A percentile compares a stretch with the other conserved stretches of the same genome.
These are phyloP conservation scores for Typha latifolia DNA, from an alignment of 176 grass and related monocot genomes.

Conservation along the genomic window DNA sequence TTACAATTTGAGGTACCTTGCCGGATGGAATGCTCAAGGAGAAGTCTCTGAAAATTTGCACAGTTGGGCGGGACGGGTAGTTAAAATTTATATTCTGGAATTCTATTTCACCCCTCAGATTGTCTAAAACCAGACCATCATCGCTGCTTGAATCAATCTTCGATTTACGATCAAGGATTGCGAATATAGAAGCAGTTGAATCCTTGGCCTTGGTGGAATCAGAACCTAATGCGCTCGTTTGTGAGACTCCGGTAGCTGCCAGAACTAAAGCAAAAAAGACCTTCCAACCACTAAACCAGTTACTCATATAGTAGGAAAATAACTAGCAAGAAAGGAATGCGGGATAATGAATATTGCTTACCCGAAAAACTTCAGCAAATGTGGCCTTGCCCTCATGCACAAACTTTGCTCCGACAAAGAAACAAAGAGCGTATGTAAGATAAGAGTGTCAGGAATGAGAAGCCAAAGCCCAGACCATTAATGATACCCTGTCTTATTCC, in stretches of 20 bases:
- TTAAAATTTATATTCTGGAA: slow-evolving; percentile 61
- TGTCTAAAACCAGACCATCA: slow-evolving; percentile 36
- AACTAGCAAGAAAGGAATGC: background rate
- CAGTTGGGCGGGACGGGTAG: slow-evolving; percentile 53
- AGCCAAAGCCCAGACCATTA: slow-evolving; percentile 66
- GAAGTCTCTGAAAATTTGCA: slow-evolving; percentile 64
- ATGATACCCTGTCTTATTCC: slow-evolving; percentile 50
- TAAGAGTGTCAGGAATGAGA: slow-evolving; percentile 61
- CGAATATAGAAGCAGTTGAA: slow-evolving; percentile 62
- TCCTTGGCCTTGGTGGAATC: slow-evolving; percentile 71
- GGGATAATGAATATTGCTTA: slow-evolving; percentile 17
- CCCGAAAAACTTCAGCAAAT: slow-evolving; percentile 59
- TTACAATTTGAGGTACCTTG: slow-evolving; percentile 40
- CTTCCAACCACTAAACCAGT: slow-evolving; percentile 16
- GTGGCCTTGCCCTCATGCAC: slow-evolving; percentile 31
- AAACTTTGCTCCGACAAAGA: slow-evolving; percentile 66
- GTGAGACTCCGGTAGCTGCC: slow-evolving; percentile 54
- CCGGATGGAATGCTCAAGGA: slow-evolving; percentile 48
- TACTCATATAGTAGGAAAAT: too few relatives aligned
- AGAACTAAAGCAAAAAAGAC: slow-evolving; percentile 67
- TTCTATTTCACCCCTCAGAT: slow-evolving; percentile 61
- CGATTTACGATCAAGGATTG: slow-evolving; percentile 57
- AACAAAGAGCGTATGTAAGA: slow-evolving; percentile 55
- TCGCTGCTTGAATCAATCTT: slow-evolving; percentile 46
- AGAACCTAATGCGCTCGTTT: slow-evolving; percentile 63